Evolutionary conservation across 2,329 filamentous ascomycete genomes (phyloP).

Genomic region (Cytospora paraplurivora): DNA sequence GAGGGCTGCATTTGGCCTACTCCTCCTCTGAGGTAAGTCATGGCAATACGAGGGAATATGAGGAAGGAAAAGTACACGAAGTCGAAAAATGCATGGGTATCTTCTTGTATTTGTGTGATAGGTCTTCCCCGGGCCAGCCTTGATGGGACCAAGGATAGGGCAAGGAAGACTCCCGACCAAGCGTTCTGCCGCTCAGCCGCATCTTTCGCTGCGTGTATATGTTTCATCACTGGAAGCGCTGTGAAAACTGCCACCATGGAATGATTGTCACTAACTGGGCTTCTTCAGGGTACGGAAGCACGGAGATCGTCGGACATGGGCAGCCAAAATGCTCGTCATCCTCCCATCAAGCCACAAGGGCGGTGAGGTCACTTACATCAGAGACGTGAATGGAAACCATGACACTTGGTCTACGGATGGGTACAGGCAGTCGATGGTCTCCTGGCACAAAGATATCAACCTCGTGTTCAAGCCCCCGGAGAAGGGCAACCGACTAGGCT

Average conservation of each 20-base stretch:
- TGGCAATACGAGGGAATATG: too few species aligned
- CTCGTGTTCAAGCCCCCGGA: background rate
- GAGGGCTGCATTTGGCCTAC: background rate
- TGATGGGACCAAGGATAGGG: too few species aligned
- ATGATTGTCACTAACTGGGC: background rate
- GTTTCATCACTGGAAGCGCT: too few species aligned
- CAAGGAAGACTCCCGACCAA: too few species aligned
- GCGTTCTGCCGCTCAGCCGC: too few species aligned
- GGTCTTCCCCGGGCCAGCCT: too few species aligned
- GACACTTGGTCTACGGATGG: background rate
- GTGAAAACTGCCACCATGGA: too few species aligned
- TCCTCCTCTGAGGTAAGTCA: background rate
- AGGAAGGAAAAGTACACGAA: background rate
- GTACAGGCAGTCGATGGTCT: background rate
- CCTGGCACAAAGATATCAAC: background rate
- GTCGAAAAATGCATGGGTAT: too few species aligned
- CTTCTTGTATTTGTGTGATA: too few species aligned
- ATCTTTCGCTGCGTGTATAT: too few species aligned
- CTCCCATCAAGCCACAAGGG: background rate
- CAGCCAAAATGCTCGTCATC: background rate
- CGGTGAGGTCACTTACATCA: background rate
- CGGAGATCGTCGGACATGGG: background rate
- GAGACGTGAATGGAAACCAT: background rate
- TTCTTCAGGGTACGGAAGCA: background rate
- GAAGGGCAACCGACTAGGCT: background rate